A percentile compares a stretch with the other conserved stretches of the same genome.
phyloP scores from a whole-genome alignment of 352 stramenopile genomes.

The Pythium grandisporangium region DNA sequence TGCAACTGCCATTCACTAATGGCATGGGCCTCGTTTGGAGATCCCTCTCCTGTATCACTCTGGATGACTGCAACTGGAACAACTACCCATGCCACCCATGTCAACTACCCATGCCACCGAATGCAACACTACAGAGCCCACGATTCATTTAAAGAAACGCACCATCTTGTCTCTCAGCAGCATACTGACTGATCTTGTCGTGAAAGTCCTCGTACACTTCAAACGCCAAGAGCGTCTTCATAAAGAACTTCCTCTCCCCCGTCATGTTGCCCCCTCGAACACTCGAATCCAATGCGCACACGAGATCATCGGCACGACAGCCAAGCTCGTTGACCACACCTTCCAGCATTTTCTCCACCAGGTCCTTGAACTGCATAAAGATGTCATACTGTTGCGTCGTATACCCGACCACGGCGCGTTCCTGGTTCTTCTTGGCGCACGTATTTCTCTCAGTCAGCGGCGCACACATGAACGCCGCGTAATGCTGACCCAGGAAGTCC shows the following conservation, averaged over 20 bases:
- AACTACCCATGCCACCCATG: no score
- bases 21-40: no score
- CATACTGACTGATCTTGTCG: slow-evolving; percentile 43
- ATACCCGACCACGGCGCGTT: slow-evolving; percentile 21
- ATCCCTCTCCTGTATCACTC: no score
- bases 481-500: slow-evolving; percentile 50
- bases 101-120: background rate
- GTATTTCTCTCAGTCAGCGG: slow-evolving; percentile 6
- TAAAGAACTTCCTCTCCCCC: slow-evolving; percentile 39
- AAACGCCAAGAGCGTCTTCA: slow-evolving; percentile 67
- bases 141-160: no score
- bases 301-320: slow-evolving; percentile 46
- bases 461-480: slow-evolving; percentile 38
- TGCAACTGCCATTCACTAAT: slow-evolving; percentile 31
- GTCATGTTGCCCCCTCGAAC: slow-evolving; percentile 17
- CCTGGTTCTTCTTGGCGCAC: slow-evolving; percentile 9
- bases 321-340: slow-evolving; percentile 42
- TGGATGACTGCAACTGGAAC: no score
- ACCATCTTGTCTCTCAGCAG: slow-evolving; percentile 17
- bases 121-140: no score
- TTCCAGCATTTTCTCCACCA: slow-evolving; percentile 57
- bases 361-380: slow-evolving; percentile 67
- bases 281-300: slow-evolving; percentile 35
- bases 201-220: slow-evolving; percentile 60
- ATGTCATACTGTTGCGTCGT: slow-evolving; percentile 48